Percentiles rank a stretch among this genome's conserved stretches.
Evolutionary conservation across 208 protist species (phyloP).

Genomic region (Wallacemonas sp.): DNA sequence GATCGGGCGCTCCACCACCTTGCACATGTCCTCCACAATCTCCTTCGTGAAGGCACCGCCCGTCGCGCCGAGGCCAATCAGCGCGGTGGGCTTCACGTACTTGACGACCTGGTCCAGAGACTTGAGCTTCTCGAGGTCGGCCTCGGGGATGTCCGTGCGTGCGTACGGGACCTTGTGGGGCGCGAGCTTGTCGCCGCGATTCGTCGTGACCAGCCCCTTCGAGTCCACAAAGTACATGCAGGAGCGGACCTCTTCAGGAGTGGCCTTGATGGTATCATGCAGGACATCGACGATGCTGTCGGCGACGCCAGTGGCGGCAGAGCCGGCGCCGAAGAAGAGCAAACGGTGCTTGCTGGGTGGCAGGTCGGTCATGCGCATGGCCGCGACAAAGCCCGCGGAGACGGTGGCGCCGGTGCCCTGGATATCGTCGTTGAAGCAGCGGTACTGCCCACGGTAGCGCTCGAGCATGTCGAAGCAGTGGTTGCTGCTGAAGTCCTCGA

Average conservation of each 20-base stretch:
- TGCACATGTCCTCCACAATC: conserved; percentile 69
- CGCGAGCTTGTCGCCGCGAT: conserved; percentile 54
- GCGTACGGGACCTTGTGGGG: conserved; percentile 76
- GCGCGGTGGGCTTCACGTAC: conserved; percentile 88
- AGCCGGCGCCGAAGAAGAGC: conserved; percentile 88
- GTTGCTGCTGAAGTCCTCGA: conserved; percentile 95
- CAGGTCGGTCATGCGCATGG: conserved; percentile 30
- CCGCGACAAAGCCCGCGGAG: conserved; percentile 66
- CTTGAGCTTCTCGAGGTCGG: conserved; percentile 34
- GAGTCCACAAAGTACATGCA: conserved; percentile 85
- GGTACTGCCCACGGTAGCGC: conserved; percentile 78
- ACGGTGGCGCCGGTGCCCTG: conserved; percentile 94
- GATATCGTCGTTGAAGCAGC: conserved; percentile 98
- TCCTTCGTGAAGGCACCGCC: conserved; percentile 88
- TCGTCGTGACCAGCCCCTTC: conserved; percentile 76
- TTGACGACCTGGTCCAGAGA: conserved; percentile 52
- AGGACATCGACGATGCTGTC: conserved; percentile 71
- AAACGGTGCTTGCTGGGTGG: conserved; percentile 30
- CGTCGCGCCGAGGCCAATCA: conserved; percentile 91
- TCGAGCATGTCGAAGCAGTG: conserved; percentile 93
- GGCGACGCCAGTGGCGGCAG: conserved; percentile 89
- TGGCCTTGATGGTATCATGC: conserved; percentile 23
- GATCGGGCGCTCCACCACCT: conserved; percentile 80
- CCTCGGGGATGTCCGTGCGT: conserved; percentile 52
- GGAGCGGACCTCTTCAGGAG: conserved; percentile 61